Base-by-base conservation (phyloP, 176 grass and related monocot species). In the Triticum dicoccoides region DNA sequence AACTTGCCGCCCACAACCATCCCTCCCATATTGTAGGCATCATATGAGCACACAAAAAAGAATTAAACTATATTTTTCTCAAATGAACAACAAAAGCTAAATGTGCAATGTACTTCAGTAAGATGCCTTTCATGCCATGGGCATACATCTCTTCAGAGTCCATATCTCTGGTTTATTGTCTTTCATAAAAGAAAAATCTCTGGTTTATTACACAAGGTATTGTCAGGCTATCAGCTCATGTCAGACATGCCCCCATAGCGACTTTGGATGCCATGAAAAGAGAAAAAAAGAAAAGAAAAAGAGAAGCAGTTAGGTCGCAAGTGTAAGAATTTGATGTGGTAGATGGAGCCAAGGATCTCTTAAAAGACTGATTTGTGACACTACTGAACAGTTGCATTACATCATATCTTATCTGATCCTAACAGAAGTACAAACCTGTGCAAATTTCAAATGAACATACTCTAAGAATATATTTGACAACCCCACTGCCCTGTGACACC, bases 381-480 rank as follows among this genome's bases (percentile, higher is more conserved):
- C 15, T 54, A 65, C 39, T 25, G 9, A 65, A 68, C 20, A 38
- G 14, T 69, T 84, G 69, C 70, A 25, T 73, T 44, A 45, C 39
- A 78, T 71, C 27, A 20, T 70, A 69, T 37, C 32, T 69, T 83
- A 69, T 35, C 32, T 56, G 30, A 84, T 80, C 56, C 61, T 58
- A 87, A 5, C 7, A 76, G 6, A 45, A 82, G 6, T 29, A 29
- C 47, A 70, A 11, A 41, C 69, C 14, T 52, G 3, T 37, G 45
- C 29, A 38, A 12, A 61, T 79, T 68, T 39, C 27, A 74, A 39
- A 74, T 21, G 24, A 83, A 11, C 52, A 63, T 21, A n/a, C 18
- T 58, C 38, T 39, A 62, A 75, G 37, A 17, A 63, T n/a, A 66
- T 30, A 78, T 7, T 49, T 79, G n/a, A 41, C 24, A 80, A 61